Conservation (phyloP, 768 basidiomycete species). For the Erythrobasidium yunnanense region DNA sequence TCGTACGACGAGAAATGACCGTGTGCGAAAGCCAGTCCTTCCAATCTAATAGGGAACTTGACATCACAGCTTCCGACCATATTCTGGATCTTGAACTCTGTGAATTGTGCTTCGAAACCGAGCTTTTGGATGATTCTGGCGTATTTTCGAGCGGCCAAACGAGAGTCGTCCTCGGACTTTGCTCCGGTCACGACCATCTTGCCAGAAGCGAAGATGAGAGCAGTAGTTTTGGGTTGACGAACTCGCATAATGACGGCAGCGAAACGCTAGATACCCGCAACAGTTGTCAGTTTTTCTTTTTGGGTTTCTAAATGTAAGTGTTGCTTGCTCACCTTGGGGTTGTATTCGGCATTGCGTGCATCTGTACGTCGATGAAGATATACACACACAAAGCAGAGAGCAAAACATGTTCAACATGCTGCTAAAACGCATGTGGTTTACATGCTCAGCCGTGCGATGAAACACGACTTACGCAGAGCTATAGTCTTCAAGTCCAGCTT, state of each 20-base stretch:
- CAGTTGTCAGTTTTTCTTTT: not conserved
- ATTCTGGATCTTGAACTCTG: constrained; percentile 99
- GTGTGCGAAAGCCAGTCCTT: constrained; percentile 94
- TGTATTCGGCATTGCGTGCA: constrained; percentile 97
- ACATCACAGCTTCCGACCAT: constrained; percentile 97
- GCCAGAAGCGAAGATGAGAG: constrained; percentile 96
- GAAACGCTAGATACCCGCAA: constrained; percentile 64
- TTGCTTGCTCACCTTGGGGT: constrained; percentile 82
- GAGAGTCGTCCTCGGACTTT: constrained; percentile 95
- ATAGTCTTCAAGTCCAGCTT: constrained; percentile 96
- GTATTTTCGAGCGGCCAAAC: constrained; percentile 93
- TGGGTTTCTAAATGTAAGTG: not conserved
- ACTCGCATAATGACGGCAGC: constrained; percentile 99
- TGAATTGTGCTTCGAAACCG: constrained; percentile 97
- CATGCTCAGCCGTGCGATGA: not conserved
- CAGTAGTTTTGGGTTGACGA: constrained; percentile 98
- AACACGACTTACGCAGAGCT: constrained; percentile 52
- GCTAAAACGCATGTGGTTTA: not conserved
- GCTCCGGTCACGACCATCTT: constrained; percentile 99
- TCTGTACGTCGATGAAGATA: constrained; percentile 40
- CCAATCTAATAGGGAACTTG: constrained; percentile 94
- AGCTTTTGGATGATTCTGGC: constrained; percentile 98
- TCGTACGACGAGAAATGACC: constrained; percentile 96
- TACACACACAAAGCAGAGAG: not conserved
- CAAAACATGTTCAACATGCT: not conserved